phyloP scores from a whole-genome alignment of 108 stramenopile species.

The Cyclostephanos tholiformis region DNA sequence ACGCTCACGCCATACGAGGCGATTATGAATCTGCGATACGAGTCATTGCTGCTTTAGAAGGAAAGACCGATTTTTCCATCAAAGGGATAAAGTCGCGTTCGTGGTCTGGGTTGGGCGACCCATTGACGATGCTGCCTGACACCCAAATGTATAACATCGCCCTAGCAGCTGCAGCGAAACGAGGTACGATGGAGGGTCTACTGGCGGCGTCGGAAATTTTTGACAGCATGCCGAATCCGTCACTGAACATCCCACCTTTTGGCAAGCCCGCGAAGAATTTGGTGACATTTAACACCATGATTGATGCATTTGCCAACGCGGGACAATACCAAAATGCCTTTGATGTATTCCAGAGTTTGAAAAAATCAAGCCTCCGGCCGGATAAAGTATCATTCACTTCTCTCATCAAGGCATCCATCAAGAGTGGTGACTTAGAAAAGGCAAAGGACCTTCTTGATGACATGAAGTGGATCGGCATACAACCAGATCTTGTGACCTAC shows the following conservation, averaged over 20 bases:
- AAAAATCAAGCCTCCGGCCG: slow-evolving; percentile 58
- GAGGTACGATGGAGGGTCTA: slow-evolving; percentile 57
- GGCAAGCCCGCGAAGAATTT: slow-evolving; percentile 58
- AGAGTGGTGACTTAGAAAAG: slow-evolving; percentile 53
- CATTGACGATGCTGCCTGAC: slow-evolving; percentile 67
- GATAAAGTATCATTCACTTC: slow-evolving; percentile 80
- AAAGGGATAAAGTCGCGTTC: slow-evolving; percentile 48
- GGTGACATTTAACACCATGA: slow-evolving; percentile 83
- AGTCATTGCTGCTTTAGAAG: slow-evolving; percentile 79
- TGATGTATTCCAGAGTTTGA: slow-evolving; percentile 61
- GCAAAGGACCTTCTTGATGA: slow-evolving; percentile 73
- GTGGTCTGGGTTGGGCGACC: slow-evolving; percentile 74
- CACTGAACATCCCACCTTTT: slow-evolving; percentile 36
- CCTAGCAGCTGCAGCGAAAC: slow-evolving; percentile 69
- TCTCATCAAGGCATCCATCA: slow-evolving; percentile 74
- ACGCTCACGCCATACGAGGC: slow-evolving; percentile 71
- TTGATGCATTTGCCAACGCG: slow-evolving; percentile 61
- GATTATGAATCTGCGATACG: slow-evolving; percentile 61
- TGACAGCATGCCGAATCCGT: slow-evolving; percentile 58
- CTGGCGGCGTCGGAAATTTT: slow-evolving; percentile 63
- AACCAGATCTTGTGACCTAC: slow-evolving; percentile 70
- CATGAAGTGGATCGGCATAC: slow-evolving; percentile 75
- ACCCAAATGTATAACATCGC: slow-evolving; percentile 79
- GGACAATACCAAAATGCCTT: slow-evolving; percentile 66
- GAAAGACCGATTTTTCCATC: slow-evolving; percentile 51